phyloP scores from a whole-genome alignment of 306 rosid species.

The Cucurbita maxima region DNA sequence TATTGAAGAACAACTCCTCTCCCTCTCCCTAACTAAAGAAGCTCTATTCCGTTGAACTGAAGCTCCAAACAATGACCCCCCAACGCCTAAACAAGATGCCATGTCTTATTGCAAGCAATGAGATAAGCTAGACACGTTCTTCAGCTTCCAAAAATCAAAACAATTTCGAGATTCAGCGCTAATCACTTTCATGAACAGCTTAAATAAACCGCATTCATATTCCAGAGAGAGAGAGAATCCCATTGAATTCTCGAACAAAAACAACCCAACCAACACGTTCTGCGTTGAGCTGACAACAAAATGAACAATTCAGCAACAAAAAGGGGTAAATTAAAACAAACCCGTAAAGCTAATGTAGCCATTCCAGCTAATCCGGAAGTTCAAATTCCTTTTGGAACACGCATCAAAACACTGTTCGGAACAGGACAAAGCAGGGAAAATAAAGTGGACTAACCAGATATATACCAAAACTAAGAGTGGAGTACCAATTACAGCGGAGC shows the following conservation, averaged over 20 bases:
- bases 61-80: conserved; percentile 18
- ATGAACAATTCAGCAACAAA: not conserved
- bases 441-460: not conserved
- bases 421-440: not conserved
- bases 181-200: not conserved
- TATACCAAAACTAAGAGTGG: too few species aligned
- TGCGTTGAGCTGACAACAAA: not conserved
- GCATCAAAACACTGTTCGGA: not conserved
- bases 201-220: not conserved
- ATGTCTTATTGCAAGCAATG: conserved; percentile 12
- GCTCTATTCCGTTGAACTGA: not conserved
- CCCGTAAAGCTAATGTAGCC: not conserved
- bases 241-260: not conserved
- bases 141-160: not conserved
- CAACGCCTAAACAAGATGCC: conserved; percentile 32
- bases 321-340: not conserved
- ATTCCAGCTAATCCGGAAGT: not conserved
- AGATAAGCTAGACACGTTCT: not conserved
- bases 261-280: not conserved
- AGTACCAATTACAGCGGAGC: too few species aligned
- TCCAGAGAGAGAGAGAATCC: not conserved
- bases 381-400: not conserved
- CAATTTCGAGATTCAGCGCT: not conserved
- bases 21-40: conserved; percentile 24
- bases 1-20: conserved; percentile 13